Evolutionary conservation across 768 basidiomycete species (phyloP), one percentile per base, ranked within the genome.

Genomic region (Aureoboletus auriporus): DNA sequence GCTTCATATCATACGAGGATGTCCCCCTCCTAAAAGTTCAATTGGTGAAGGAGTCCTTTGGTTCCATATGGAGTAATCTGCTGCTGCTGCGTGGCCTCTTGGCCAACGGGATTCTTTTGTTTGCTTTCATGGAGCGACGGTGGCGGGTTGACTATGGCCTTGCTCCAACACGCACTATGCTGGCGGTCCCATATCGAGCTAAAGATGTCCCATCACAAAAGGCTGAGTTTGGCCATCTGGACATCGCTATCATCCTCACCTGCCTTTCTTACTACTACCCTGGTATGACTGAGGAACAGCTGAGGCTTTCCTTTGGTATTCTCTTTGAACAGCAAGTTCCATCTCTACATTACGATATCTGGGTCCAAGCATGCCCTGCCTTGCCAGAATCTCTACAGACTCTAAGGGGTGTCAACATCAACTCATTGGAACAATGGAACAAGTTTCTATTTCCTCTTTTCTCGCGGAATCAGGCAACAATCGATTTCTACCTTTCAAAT

Each of bases 401-500:
- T 14, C 49, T 74, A 30, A 65, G 52, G n/a, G 71, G 71, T 0
- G 51, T 80, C 27, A 80, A 80, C 45, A 42, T 65, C 17, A 56
- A 71, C 26, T 76, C 77, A 42, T 39, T 47, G 3, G 54, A 61
- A 1, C 73, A 71, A 53, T 55, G 59, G 28, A 50, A 44, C 12
- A 47, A 5, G 8, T 20, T 50, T 7, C 49, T 78, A 6, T 49
- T 66, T 23, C 72, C 69, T 12, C 47, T 62, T 1, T 73, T 77
- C 51, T 54, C 54, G 5, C 44, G 46, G 29, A 64, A 64, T 42
- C 49, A 51, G 17, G 46, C 45, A 3, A 51, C 56, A 4, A 49
- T 65, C 12, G 67, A 80, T 39, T 80, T 80, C 57, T 80, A 67
- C 57, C 62, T 80, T n/a, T 59, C 70, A 0, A 57, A 65, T 13